Base-by-base conservation (phyloP, 2,329 filamentous ascomycete genomes). In the Apiospora phragmitis region DNA sequence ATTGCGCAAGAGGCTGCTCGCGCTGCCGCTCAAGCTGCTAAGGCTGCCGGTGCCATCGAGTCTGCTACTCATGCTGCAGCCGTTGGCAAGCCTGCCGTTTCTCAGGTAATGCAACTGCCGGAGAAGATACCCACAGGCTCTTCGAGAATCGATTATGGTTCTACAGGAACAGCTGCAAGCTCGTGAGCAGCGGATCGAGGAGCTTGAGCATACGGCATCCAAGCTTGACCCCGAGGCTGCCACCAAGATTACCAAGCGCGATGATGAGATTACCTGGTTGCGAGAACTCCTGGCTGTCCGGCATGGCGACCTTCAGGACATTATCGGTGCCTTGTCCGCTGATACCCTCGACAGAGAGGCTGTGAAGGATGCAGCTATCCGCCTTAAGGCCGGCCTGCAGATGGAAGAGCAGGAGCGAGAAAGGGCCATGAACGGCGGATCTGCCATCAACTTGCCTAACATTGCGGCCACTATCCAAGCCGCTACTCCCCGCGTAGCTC, bases 381-480 rank as follows among this genome's bases (percentile, higher is more conserved):
- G 96, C 69, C 91, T 99, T 72, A 94, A 94, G 79, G 94, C 96
- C 18, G 98, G 97, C 77, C 86, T 99, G 45, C 94, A 98, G 80
- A 99, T 99, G 96, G 95, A 99, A 81, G 93, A 97, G 79, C 94
- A 97, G 80, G 95, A 98, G 82, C 93, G 94, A 68, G 95, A 98
- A 81, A 89, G 96, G 71, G 91, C 94, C 0, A 88, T 93, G 82
- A 91, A 92, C 69, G 91, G 91, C 66, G 89, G 89, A 18, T 92
- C 90, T 9, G 85, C 89, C 38, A 86, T 91, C 72, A 89, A 86
- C 69, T 85, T 96, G 75, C 93, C 93, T 5, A 93, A 93, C 51
- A 88, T 97, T 55, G 92, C 94, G 1, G 92, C 92, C 65, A 89
- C 93, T 42, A 91, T 95, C 65, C 90, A 89, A 73, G 92, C 93